Conservation (phyloP, 768 basidiomycete genomes). For the Rubroboletus pulcherrimus region DNA sequence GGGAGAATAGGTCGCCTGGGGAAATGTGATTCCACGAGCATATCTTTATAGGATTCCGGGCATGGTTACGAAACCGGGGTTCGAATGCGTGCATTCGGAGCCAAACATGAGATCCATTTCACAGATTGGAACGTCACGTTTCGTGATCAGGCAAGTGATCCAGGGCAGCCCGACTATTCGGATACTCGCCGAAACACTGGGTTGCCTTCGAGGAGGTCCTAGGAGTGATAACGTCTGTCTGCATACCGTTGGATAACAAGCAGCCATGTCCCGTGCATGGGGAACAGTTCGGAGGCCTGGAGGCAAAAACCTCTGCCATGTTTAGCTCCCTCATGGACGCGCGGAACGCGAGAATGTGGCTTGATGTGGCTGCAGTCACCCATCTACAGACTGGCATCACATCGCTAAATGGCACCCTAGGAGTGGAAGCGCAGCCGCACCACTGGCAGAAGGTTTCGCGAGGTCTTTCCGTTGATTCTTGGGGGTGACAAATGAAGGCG, state of each 20-base stretch:
- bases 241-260: background rate
- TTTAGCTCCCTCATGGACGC: background rate
- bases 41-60: conserved; percentile 19
- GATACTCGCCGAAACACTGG: background rate
- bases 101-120: conserved; percentile 3
- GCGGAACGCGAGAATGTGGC: background rate
- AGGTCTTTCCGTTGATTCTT: background rate
- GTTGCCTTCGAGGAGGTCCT: background rate
- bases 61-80: conserved; percentile 7
- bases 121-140: background rate
- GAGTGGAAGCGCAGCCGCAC: background rate
- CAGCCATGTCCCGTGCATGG: background rate
- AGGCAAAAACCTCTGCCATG: background rate
- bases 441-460: no score
- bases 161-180: background rate
- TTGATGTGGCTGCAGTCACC: background rate
- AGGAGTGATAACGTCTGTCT: background rate
- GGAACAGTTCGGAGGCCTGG: background rate
- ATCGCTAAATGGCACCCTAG: background rate
- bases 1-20: background rate
- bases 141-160: background rate
- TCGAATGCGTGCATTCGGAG: background rate
- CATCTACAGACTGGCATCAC: background rate
- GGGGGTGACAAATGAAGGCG: background rate
- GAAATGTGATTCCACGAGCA: background rate